phyloP scores from a whole-genome alignment of 83 land plant genomes.

The Isoetes engelmannii region DNA sequence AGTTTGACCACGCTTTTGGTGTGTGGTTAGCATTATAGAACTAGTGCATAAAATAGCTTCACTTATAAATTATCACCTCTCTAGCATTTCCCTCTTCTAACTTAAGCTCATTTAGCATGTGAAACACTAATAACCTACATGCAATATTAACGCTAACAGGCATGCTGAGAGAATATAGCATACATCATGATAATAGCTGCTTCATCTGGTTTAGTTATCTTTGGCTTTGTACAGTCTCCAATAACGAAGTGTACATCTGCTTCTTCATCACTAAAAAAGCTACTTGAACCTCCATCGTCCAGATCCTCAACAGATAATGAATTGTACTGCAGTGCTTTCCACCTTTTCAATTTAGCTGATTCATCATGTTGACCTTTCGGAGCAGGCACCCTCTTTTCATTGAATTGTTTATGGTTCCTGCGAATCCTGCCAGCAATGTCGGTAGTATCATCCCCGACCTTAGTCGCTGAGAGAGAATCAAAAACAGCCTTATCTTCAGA shows the following conservation, averaged over 20 bases:
- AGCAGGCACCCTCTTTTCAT: conserved; percentile 21
- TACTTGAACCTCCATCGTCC: conserved; percentile 7
- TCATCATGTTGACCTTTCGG: conserved; percentile 47
- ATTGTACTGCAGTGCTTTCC: conserved; percentile 71
- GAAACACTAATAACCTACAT: too few relatives aligned
- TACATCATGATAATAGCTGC: conserved; percentile 71
- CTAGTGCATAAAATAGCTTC: too few relatives aligned
- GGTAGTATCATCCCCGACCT: background rate
- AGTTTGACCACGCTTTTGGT: too few relatives aligned
- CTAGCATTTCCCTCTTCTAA: too few relatives aligned
- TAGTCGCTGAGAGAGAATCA: conserved; percentile 6
- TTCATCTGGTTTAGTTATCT: conserved; percentile 37
- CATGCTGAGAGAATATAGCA: too few relatives aligned
- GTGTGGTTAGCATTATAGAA: too few relatives aligned
- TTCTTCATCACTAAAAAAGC: conserved; percentile 35
- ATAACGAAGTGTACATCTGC: conserved; percentile 58
- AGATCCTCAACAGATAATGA: conserved; percentile 58
- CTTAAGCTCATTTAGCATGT: too few relatives aligned
- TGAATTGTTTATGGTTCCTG: conserved; percentile 18
- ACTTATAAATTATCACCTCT: too few relatives aligned
- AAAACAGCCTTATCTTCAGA: conserved; percentile 17
- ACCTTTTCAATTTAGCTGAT: conserved; percentile 55
- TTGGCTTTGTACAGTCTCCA: conserved; percentile 84
- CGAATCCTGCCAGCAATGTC: conserved; percentile 7
- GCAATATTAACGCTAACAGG: too few relatives aligned